Conservation (phyloP, 805 yeast species). For the Saccharomycopsis fodiens region DNA sequence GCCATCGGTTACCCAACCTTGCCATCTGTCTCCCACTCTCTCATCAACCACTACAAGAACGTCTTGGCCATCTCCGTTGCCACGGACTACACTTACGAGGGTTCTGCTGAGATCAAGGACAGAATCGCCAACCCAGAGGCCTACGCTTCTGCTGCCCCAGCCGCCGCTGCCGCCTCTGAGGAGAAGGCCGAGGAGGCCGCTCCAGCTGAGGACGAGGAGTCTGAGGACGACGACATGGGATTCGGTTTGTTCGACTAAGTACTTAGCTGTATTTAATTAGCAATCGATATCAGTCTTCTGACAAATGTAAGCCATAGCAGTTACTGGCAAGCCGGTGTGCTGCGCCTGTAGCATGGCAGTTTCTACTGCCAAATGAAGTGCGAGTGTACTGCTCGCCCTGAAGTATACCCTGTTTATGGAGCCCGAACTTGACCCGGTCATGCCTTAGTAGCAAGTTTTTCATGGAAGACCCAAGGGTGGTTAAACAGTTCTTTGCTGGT, state of each 20-base stretch:
- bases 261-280: no score
- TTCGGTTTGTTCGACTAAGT: constrained; percentile 96
- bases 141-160: constrained; percentile 99
- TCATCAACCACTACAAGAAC: constrained; percentile 99
- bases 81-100: constrained; percentile 98
- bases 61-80: constrained; percentile 96
- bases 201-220: constrained; percentile 69
- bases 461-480: no score
- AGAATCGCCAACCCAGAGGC: constrained; percentile 99
- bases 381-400: no score
- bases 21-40: constrained; percentile 98
- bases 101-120: constrained; percentile 98
- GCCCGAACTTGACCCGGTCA: no score
- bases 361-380: no score
- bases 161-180: constrained; percentile 67
- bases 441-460: no score
- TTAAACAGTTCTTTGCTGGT: no score
- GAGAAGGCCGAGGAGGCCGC: constrained; percentile 65
- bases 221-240: constrained; percentile 82
- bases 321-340: no score
- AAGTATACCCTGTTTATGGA: no score
- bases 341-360: no score
- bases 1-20: constrained; percentile 99
- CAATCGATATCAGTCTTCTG: not conserved
- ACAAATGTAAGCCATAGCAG: no score